Evolutionary conservation across 345 rosid genomes (phyloP).

Genomic region (Linum usitatissimum): DNA sequence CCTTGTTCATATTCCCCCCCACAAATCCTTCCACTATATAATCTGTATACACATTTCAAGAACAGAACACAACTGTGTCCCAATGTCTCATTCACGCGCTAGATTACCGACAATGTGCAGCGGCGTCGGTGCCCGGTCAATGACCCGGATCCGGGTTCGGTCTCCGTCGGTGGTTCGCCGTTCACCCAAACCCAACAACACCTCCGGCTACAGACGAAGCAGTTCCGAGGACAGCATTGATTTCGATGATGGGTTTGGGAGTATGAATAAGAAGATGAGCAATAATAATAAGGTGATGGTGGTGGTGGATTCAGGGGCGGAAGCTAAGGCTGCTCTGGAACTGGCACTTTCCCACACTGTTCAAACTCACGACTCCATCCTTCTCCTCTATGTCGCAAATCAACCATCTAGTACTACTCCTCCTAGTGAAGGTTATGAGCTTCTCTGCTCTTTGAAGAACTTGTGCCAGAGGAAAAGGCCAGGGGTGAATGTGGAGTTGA

Average conservation of each 20-base stretch:
- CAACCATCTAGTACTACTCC: too few relatives aligned
- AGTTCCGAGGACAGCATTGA: slow-evolving; percentile 19
- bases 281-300: background rate
- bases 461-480: slow-evolving; percentile 54
- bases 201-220: slow-evolving; percentile 22
- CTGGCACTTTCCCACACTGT: too few relatives aligned
- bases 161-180: slow-evolving; percentile 28
- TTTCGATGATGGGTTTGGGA: background rate
- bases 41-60: background rate
- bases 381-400: too few relatives aligned
- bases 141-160: slow-evolving; percentile 25
- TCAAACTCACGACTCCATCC: too few relatives aligned
- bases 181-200: slow-evolving; percentile 25
- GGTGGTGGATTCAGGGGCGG: slow-evolving; percentile 16
- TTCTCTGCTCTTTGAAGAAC: slow-evolving; percentile 48
- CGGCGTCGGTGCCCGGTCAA: slow-evolving; percentile 19
- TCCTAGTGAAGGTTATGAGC: slow-evolving; percentile 23
- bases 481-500: slow-evolving; percentile 59
- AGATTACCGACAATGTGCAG: slow-evolving; percentile 34
- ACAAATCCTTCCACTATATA: background rate
- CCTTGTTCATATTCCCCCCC: background rate
- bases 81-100: slow-evolving; percentile 21
- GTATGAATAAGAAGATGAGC: background rate
- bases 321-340: slow-evolving; percentile 24
- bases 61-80: background rate